Base-by-base conservation (phyloP, 1,284 basidiomycete genomes). In the Vanrija sp. region DNA sequence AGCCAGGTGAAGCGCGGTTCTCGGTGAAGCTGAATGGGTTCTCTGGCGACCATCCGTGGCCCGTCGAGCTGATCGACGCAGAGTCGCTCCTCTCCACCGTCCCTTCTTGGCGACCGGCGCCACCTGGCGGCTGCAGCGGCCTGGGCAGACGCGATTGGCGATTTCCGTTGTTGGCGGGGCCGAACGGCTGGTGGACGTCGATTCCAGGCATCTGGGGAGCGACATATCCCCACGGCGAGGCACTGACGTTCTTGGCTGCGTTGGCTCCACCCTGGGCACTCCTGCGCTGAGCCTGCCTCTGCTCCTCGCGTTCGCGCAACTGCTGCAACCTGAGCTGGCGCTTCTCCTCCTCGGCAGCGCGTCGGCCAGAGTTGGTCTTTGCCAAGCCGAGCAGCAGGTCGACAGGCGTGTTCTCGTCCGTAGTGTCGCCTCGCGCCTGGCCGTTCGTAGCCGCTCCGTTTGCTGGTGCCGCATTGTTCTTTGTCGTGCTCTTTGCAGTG, bases 131-230 rank as follows among this genome's bases (percentile, higher is more conserved):
- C 53, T 73, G 70, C 7, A 76, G 57, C 2, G 75, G 75, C 25
- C 73, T 61, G 0, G 73, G 75, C 4, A 42, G 20, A 4, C 51
- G 46, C 4, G 47, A 35, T n/a, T 31, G 23, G 24, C 44, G 39
- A 10, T 24, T 18, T 22, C 19, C n/a, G 39, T 38, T 24, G 22
- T 39, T 38, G 37, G 45, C 41, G 3, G 37, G 19, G 1, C 67
- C 69, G 48, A 76, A 76, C 3, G 75, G 75, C 56, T 75, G 73
- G 44, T 74, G 71, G 2, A 76, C 73, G 52, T 76, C 73, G 43
- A 76, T 49, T 2, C 72, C 72, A 7, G 72, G 69, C 69, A 76
- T 75, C 38, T 64, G 64, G 9, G 75, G 75, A 4, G 73, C 72
- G 10, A 72, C 66, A 49, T 75, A 76, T 3, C 67, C 72, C 75